These are phyloP conservation scores for Epichloe sylvatica DNA, from an alignment of 2,329 filamentous ascomycete species.

Conservation along the genomic window DNA sequence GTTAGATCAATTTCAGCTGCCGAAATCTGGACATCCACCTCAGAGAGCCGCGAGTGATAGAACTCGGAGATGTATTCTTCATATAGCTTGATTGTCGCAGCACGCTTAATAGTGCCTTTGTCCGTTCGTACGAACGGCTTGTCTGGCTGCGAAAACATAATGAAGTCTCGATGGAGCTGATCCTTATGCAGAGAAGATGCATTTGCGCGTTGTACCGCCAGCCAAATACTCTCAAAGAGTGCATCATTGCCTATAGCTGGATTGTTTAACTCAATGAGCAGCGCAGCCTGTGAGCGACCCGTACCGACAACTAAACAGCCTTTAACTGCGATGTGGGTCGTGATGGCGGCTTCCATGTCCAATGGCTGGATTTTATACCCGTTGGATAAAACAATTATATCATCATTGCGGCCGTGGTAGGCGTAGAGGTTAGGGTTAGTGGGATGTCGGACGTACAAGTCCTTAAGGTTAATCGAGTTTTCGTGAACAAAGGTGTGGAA, in stretches of 20 bases:
- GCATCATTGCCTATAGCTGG: conserved; percentile 6
- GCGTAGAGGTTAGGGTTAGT: conserved; percentile 16
- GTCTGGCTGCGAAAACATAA: conserved; percentile 25
- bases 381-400: conserved; percentile 18
- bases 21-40: conserved; percentile 9
- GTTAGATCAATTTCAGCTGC: background rate
- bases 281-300: conserved; percentile 14
- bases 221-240: conserved; percentile 31
- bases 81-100: conserved; percentile 26
- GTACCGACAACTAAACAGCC: conserved; percentile 16
- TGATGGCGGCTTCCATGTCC: conserved; percentile 16
- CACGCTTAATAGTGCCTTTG: conserved; percentile 31
- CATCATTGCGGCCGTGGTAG: conserved; percentile 17
- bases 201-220: conserved; percentile 29
- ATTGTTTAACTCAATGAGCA: conserved; percentile 17
- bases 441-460: conserved; percentile 16
- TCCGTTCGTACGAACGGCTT: conserved; percentile 31
- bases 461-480: conserved; percentile 17
- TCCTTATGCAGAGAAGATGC: conserved; percentile 23
- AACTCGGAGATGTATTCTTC: conserved; percentile 31
- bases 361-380: conserved; percentile 19
- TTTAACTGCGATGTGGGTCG: conserved; percentile 13
- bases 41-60: conserved; percentile 19
- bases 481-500: too few relatives aligned
- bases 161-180: conserved; percentile 26